phyloP scores from a whole-genome alignment of 371 early-diverging fungal genomes.

The Umbelopsis sp. region DNA sequence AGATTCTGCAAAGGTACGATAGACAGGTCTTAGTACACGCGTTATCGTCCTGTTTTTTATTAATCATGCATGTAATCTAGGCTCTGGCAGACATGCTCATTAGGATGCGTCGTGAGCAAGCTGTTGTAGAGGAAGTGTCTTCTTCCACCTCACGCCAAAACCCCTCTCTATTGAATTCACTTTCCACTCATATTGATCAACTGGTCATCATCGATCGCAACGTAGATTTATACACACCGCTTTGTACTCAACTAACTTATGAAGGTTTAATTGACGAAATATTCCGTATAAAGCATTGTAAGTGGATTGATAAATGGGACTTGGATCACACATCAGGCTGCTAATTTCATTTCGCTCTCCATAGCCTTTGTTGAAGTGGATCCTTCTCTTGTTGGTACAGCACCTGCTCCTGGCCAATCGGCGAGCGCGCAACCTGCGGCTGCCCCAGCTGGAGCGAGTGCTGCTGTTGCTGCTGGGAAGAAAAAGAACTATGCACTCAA shows the following conservation, averaged over 20 bases:
- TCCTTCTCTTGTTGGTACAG: slow-evolving; percentile 46
- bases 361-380: slow-evolving; percentile 68
- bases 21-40: no score
- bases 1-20: slow-evolving; percentile 69
- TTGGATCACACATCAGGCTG: no score
- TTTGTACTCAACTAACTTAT: slow-evolving; percentile 94
- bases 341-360: neutral
- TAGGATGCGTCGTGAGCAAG: slow-evolving; percentile 83
- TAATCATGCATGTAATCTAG: slow-evolving; percentile 27
- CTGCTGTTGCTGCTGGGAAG: slow-evolving; percentile 45
- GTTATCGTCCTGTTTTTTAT: neutral
- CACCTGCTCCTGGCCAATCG: slow-evolving; percentile 29
- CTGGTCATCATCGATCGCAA: slow-evolving; percentile 88
- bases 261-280: slow-evolving; percentile 90
- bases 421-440: slow-evolving; percentile 25
- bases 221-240: slow-evolving; percentile 88
- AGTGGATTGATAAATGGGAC: slow-evolving; percentile 10
- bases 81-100: slow-evolving; percentile 79
- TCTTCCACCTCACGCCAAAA: slow-evolving; percentile 44
- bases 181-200: slow-evolving; percentile 83
- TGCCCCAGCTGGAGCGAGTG: slow-evolving; percentile 24
- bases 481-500: slow-evolving; percentile 83
- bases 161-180: slow-evolving; percentile 41
- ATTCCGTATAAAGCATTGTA: slow-evolving; percentile 68
- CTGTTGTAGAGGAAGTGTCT: slow-evolving; percentile 55